Base-by-base conservation (phyloP, 2,329 filamentous ascomycete species). In the Colletotrichum phormii region DNA sequence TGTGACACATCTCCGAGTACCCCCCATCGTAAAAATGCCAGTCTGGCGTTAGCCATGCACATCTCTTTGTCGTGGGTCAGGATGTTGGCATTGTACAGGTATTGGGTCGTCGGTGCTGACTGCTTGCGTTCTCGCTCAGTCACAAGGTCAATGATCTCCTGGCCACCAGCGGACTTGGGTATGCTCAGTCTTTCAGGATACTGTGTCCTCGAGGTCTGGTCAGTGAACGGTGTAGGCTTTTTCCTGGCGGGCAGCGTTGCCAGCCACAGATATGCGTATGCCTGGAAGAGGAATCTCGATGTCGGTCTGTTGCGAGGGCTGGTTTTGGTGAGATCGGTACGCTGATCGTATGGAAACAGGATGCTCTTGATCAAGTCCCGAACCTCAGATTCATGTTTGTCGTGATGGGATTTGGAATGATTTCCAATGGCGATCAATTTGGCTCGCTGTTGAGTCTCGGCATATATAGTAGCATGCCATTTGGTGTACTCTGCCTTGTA, bases 21-120 rank as follows among this genome's bases (percentile, higher is more conserved):
- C 5, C 13, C 55, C 71, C 71, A 73, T 12, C 54, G 63, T 9
- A 49, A 35, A 22, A 70, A 70, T 13, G 67, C 54, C 22, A 54
- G 29, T 7, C 18, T 31, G 2, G 67, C 67, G 13, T 70, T 66
- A 22, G 22, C 24, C 31, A 70, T 35, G 6, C 62, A 70, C 42
- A 54, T 2, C 37, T 70, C 67, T 13, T 26, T 65, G 26, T 53
- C 12, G n/a, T 70, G 67, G 24, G 26, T 59, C 0, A 24, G 37
- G 3, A 9, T 13, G 4, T 2, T 0, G 2, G 12, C 2, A 13
- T 4, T 29, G 26, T 24, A 49, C 12, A 12, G 31, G 2, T 6
- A 11, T 12, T 26, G 53, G 31, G 8, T 26, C 35, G 1, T 51
- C n/a, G 18, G 18, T 15, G 7, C 54, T 9, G 12, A 3, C 3